Conservation (phyloP, 805 yeast species). For the Starmera dryadoides region DNA sequence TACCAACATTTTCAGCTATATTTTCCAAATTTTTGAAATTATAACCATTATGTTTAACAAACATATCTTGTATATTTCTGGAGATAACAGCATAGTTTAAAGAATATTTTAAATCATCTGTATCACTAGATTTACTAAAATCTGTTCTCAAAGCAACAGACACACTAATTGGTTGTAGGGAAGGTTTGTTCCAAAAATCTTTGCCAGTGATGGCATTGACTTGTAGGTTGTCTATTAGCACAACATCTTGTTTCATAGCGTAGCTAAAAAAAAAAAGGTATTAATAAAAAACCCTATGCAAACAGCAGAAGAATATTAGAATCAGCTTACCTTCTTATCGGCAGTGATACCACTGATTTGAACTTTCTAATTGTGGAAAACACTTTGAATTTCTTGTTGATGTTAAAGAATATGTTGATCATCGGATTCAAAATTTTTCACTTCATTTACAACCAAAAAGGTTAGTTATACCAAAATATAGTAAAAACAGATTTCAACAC, state of each 20-base stretch:
- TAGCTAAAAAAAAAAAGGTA: too few species aligned
- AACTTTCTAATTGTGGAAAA: too few species aligned
- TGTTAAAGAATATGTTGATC: too few species aligned
- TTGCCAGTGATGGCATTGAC: constrained; percentile 61
- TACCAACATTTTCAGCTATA: constrained; percentile 40
- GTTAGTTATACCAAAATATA: too few species aligned
- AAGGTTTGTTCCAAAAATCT: constrained; percentile 67
- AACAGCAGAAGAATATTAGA: too few species aligned
- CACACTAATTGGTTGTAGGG: constrained; percentile 58
- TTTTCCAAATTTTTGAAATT: constrained; percentile 28
- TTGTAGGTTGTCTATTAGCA: constrained; percentile 46
- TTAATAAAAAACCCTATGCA: too few species aligned
- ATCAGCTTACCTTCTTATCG: too few species aligned
- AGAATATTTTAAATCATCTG: constrained; percentile 77
- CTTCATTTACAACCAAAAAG: too few species aligned
- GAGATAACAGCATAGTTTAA: constrained; percentile 85
- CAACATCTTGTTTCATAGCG: constrained; percentile 13
- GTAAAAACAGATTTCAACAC: too few species aligned
- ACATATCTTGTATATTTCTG: constrained; percentile 48
- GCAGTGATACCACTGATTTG: too few species aligned
- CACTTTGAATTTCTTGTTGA: background rate
- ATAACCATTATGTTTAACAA: constrained; percentile 32
- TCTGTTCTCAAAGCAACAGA: constrained; percentile 57
- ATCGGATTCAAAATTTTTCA: too few species aligned
- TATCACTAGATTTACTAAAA: constrained; percentile 64